These are phyloP conservation scores for Erodium trifolium DNA, from an alignment of 441 rosid genomes.

Conservation along the genomic window DNA sequence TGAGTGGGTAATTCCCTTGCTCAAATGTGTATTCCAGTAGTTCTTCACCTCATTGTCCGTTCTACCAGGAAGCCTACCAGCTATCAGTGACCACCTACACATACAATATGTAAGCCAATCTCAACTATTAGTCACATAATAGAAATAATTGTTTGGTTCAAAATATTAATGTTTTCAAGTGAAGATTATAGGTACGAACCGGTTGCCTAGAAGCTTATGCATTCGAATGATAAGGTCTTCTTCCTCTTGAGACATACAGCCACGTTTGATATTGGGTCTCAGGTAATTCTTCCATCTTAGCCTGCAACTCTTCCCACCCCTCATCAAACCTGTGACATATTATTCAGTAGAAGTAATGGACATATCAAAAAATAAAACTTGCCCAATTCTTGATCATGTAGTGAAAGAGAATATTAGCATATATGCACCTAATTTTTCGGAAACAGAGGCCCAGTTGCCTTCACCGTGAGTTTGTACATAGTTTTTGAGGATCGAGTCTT, in stretches of 20 bases:
- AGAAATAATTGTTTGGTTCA: neutral
- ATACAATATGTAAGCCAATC: too few relatives aligned
- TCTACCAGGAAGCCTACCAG: slow-evolving; percentile 59
- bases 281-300: slow-evolving; percentile 64
- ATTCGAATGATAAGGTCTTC: slow-evolving; percentile 62
- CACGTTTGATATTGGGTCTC: slow-evolving; percentile 59
- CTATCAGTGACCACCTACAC: slow-evolving; percentile 51
- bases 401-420: neutral
- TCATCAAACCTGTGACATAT: slow-evolving; percentile 36
- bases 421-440: slow-evolving; percentile 44
- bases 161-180: neutral
- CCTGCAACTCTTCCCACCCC: slow-evolving; percentile 68
- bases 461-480: slow-evolving; percentile 55
- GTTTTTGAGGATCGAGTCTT: slow-evolving; percentile 43
- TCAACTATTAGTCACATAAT: neutral
- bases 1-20: slow-evolving; percentile 43
- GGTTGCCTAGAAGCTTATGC: slow-evolving; percentile 62
- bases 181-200: slow-evolving; percentile 23
- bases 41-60: slow-evolving; percentile 67
- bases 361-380: neutral
- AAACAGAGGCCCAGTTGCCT: slow-evolving; percentile 55
- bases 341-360: neutral
- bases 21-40: slow-evolving; percentile 66
- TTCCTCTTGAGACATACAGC: slow-evolving; percentile 56
- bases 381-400: too few relatives aligned